Conservation (phyloP, 116 monocot species). For the Phalaenopsis hybrid region DNA sequence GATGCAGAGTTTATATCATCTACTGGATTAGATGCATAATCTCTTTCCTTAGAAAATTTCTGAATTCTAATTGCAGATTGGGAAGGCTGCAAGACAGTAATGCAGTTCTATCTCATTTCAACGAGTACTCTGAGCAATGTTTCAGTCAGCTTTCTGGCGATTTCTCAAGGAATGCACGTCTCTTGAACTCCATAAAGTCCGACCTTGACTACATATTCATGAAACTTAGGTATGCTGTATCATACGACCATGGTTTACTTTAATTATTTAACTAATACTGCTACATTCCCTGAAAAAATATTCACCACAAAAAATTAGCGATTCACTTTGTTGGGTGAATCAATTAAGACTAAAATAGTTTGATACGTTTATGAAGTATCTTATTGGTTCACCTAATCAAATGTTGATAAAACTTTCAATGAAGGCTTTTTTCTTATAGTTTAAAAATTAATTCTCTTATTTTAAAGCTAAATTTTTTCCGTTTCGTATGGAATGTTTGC, state of each 20-base stretch:
- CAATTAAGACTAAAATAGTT: too few relatives aligned
- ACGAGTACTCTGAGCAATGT: conserved; percentile 78
- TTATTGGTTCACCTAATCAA: too few relatives aligned
- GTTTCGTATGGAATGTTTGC: too few relatives aligned
- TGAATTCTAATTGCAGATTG: conserved; percentile 35
- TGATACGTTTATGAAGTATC: too few relatives aligned
- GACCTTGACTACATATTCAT: conserved; percentile 81
- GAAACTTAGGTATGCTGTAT: conserved; percentile 50
- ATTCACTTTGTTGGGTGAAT: too few relatives aligned
- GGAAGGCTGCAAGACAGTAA: conserved; percentile 89
- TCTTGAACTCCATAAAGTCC: conserved; percentile 79
- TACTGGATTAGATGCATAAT: neutral
- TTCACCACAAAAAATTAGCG: too few relatives aligned
- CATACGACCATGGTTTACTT: neutral
- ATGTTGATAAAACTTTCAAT: neutral
- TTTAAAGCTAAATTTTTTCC: neutral
- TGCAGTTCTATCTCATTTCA: conserved; percentile 85
- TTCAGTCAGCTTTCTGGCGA: conserved; percentile 65
- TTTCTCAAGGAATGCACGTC: conserved; percentile 56
- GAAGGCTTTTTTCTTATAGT: too few relatives aligned
- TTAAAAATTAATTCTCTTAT: too few relatives aligned
- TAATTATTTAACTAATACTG: too few relatives aligned
- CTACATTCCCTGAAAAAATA: too few relatives aligned
- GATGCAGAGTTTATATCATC: neutral
- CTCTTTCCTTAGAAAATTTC: neutral